A percentile compares a stretch with the other conserved stretches of the same genome.
phyloP scores from a whole-genome alignment of 306 rosid genomes.

The Morella rubra region DNA sequence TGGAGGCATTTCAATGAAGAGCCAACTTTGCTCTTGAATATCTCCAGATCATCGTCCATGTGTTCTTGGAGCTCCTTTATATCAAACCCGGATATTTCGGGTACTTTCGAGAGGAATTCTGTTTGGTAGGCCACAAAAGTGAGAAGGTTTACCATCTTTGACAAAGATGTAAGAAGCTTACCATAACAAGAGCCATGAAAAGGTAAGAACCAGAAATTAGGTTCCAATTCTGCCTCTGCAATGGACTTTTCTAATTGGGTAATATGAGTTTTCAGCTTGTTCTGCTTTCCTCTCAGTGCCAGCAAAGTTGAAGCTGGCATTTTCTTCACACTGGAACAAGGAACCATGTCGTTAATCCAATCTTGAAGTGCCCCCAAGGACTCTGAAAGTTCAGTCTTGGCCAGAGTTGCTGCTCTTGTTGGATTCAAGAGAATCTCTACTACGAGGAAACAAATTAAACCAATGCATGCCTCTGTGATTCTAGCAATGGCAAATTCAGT shows the following conservation, averaged over 20 bases:
- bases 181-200: constrained; percentile 48
- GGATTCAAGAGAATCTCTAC: constrained; percentile 56
- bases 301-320: constrained; percentile 26
- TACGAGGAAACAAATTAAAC: constrained; percentile 52
- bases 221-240: constrained; percentile 65
- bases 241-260: constrained; percentile 41
- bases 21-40: constrained; percentile 36
- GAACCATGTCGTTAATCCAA: constrained; percentile 38
- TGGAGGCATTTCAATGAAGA: constrained; percentile 38
- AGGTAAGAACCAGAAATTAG: constrained; percentile 79
- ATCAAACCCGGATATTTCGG: constrained; percentile 21
- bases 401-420: constrained; percentile 65
- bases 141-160: constrained; percentile 44
- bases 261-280: constrained; percentile 44
- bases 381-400: constrained; percentile 53
- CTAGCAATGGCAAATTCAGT: constrained; percentile 65
- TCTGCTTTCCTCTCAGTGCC: constrained; percentile 38
- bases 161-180: constrained; percentile 52
- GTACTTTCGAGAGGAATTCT: constrained; percentile 39
- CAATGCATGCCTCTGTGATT: constrained; percentile 61
- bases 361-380: constrained; percentile 46
- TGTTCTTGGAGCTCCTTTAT: constrained; percentile 28
- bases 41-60: constrained; percentile 40
- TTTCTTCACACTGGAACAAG: constrained; percentile 23
- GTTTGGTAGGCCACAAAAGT: constrained; percentile 35